Percentiles rank a stretch among this genome's conserved stretches.
These are phyloP conservation scores for Geranium incanum DNA, from an alignment of 441 rosid genomes.

Conservation along the genomic window DNA sequence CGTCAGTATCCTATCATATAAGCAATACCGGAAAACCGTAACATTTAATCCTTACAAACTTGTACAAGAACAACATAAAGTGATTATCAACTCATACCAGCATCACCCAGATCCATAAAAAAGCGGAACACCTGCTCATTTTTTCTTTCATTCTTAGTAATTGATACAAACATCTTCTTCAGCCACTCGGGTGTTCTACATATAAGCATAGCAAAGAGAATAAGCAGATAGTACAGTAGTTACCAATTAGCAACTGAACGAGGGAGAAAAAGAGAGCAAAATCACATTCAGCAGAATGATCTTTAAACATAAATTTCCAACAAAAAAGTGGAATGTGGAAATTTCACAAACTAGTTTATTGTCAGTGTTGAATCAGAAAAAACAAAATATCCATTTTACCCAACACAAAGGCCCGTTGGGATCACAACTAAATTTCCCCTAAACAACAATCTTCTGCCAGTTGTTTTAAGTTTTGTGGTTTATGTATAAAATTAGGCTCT, in stretches of 20 bases:
- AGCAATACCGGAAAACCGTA: background rate
- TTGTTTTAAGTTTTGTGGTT: too few species aligned
- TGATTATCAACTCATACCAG: constrained; percentile 41
- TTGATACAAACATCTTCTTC: constrained; percentile 67
- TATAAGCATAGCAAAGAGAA: constrained; percentile 14
- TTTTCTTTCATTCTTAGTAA: constrained; percentile 66
- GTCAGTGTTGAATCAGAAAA: too few species aligned
- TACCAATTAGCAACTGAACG: background rate
- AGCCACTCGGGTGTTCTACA: constrained; percentile 87
- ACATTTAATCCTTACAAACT: background rate
- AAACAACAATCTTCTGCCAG: too few species aligned
- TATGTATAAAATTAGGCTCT: too few species aligned
- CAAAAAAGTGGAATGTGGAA: too few species aligned
- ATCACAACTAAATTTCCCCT: too few species aligned
- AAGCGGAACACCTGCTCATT: constrained; percentile 85
- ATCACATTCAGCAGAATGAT: background rate
- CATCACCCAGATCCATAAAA: constrained; percentile 95
- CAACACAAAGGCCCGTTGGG: too few species aligned
- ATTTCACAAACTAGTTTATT: too few species aligned
- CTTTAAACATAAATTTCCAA: too few species aligned
- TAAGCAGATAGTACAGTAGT: background rate
- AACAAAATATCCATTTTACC: too few species aligned
- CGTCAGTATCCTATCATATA: background rate
- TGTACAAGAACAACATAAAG: background rate
- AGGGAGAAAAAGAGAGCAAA: background rate